Base-by-base conservation (phyloP, 2,329 filamentous ascomycete genomes). In the Exophiala alcalophila region DNA sequence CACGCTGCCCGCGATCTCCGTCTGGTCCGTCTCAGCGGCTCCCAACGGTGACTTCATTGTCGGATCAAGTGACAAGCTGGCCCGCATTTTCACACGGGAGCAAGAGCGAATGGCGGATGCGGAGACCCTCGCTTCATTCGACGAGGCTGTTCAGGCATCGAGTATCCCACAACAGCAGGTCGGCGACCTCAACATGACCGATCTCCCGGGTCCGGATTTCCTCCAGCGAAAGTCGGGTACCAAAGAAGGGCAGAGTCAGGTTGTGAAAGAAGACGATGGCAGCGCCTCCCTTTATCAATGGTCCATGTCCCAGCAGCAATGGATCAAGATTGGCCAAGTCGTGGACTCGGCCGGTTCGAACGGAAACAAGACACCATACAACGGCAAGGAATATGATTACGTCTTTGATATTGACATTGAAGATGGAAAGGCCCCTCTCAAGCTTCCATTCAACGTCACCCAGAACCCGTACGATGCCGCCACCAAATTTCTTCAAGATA, bases 351-450 rank as follows among this genome's bases (percentile, higher is more conserved):
- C 84, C 4, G 88, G 84, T 25, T 94, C 88, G 60, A 87, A 81
- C 53, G 86, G 87, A 8, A 80, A 80, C 45, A 89, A 90, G 66
- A 79, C 80, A 5, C 75, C 82, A 44, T 84, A 91, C 60, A 73
- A 86, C 1, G 91, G 91, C 21, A 80, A 94, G 60, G 86, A 91
- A 49, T 98, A 94, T 62, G 92, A 98, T 61, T 96, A 84, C 58
- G 90, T 98, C 6, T 97, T 97, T 55, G 90, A 96, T 59, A 90
- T 96, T 18, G 90, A 95, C 57, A 94, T 96, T 50, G 87, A 95
- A 62, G 91, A 96, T 58, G 91, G 89, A 38, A 91, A 94, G 59
- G 90, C 91, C 9, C 81, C 91, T 0, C 72, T 97, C 31, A 96
- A 96, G 65, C 74, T 97, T n/a, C 89, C 91, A 0, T 97, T 86